These are phyloP conservation scores for Hirsutella thompsonii DNA, from an alignment of 2,329 filamentous ascomycete species.

Conservation along the genomic window DNA sequence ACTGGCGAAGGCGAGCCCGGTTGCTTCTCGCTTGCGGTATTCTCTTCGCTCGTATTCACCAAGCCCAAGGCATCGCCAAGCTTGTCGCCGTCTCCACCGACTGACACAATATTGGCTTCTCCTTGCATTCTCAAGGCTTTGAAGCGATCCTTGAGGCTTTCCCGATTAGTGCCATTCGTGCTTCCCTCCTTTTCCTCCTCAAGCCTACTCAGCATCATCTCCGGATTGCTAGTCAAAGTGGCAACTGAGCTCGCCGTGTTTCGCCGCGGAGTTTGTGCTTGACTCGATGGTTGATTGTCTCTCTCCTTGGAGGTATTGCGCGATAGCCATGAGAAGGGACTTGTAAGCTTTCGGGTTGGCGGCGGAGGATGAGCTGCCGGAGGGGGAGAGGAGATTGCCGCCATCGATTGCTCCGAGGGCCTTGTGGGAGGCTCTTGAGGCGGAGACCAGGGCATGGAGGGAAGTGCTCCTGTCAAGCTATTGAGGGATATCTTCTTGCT, in stretches of 20 bases:
- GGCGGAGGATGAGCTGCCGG: conserved; percentile 15
- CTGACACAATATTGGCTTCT: conserved; percentile 45
- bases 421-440: conserved; percentile 36
- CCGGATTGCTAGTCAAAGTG: conserved; percentile 67
- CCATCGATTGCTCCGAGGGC: conserved; percentile 23
- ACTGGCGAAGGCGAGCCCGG: conserved; percentile 32
- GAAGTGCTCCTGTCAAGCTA: conserved; percentile 60
- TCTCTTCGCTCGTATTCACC: conserved; percentile 12
- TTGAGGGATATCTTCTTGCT: conserved; percentile 50
- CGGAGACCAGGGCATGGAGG: conserved; percentile 61
- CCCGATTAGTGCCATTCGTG: conserved; percentile 33
- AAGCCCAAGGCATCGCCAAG: conserved; percentile 15
- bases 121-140: conserved; percentile 65
- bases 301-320: conserved; percentile 50
- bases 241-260: conserved; percentile 73
- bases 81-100: conserved; percentile 41
- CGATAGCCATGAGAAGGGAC: conserved; percentile 78
- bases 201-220: conserved; percentile 64
- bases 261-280: conserved; percentile 35
- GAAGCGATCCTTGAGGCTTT: conserved; percentile 66
- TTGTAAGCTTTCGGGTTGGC: conserved; percentile 60
- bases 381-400: conserved; percentile 17
- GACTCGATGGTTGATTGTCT: conserved; percentile 39
- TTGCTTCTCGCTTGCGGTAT: not conserved
- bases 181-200: conserved; percentile 53